phyloP scores from a whole-genome alignment of 2,329 filamentous ascomycete species.

The Tolypocladium pustulatum region DNA sequence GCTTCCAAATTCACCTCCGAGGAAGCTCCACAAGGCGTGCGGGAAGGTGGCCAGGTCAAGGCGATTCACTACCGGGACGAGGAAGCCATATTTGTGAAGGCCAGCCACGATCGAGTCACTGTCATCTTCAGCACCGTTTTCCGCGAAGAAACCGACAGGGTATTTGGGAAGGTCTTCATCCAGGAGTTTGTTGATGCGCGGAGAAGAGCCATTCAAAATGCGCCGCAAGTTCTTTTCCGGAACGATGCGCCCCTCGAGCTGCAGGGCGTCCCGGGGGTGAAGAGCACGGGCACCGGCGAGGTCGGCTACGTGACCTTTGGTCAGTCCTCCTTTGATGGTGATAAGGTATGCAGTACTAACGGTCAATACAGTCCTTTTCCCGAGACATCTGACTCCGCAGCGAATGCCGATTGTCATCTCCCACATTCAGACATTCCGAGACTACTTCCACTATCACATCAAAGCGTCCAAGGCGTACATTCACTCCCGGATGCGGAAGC shows the following conservation, averaged over 20 bases:
- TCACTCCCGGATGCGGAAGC: slow-evolving; percentile 93
- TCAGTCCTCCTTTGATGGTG: slow-evolving; percentile 29
- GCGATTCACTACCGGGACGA: slow-evolving; percentile 97
- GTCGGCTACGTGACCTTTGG: slow-evolving; percentile 98
- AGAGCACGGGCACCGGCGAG: slow-evolving; percentile 65
- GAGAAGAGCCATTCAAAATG: slow-evolving; percentile 92
- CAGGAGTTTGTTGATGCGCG: slow-evolving; percentile 98
- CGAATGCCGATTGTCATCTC: slow-evolving; percentile 92
- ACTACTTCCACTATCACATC: slow-evolving; percentile 99
- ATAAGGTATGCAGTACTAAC: slow-evolving; percentile 53
- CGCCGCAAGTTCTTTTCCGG: slow-evolving; percentile 91
- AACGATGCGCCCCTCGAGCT: slow-evolving; percentile 91
- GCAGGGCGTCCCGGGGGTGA: slow-evolving; percentile 75
- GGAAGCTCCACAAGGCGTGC: slow-evolving; percentile 81
- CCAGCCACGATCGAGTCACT: slow-evolving; percentile 91
- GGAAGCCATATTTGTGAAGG: slow-evolving; percentile 98
- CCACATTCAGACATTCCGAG: slow-evolving; percentile 98
- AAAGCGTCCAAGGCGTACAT: slow-evolving; percentile 99
- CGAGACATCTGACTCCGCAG: slow-evolving; percentile 82
- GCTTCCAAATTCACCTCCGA: slow-evolving; percentile 89
- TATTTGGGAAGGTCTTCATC: slow-evolving; percentile 97
- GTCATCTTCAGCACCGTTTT: slow-evolving; percentile 99
- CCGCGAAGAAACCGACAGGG: slow-evolving; percentile 91
- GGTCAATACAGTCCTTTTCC: slow-evolving; percentile 66
- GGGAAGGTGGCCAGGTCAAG: slow-evolving; percentile 86